A percentile compares a stretch with the other conserved stretches of the same genome.
Conservation (phyloP, 2,329 filamentous ascomycete genomes). For the Clonostachys chloroleuca region DNA sequence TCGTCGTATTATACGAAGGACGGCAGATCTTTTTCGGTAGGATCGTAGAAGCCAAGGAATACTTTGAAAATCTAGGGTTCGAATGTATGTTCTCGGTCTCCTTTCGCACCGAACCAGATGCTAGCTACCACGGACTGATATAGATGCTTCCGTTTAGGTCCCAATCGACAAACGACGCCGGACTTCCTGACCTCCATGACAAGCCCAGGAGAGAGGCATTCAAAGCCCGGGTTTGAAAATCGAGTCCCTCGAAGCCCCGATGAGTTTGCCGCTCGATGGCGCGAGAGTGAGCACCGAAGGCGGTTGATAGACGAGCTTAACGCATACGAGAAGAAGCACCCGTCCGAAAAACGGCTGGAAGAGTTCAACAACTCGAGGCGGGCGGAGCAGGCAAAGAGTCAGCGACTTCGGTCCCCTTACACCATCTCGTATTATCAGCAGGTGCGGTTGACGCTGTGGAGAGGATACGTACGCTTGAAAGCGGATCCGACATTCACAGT, state of each 20-base stretch:
- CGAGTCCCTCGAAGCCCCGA: slow-evolving; percentile 63
- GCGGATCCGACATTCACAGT: slow-evolving; percentile 61
- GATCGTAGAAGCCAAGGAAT: slow-evolving; percentile 51
- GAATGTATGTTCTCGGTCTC: slow-evolving; percentile 35
- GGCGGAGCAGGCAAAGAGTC: slow-evolving; percentile 47
- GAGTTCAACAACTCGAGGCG: slow-evolving; percentile 48
- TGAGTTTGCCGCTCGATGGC: slow-evolving; percentile 55
- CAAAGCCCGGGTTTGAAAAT: slow-evolving; percentile 59
- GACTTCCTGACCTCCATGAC: slow-evolving; percentile 64
- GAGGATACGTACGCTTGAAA: slow-evolving; percentile 58
- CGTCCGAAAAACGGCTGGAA: slow-evolving; percentile 30
- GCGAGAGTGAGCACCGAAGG: slow-evolving; percentile 40
- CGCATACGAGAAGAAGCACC: slow-evolving; percentile 42
- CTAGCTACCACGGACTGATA: too few species aligned
- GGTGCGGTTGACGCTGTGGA: slow-evolving; percentile 48
- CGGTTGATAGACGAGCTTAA: slow-evolving; percentile 59
- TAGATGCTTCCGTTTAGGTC: slow-evolving; percentile 15
- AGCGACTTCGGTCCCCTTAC: slow-evolving; percentile 51
- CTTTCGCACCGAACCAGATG: too few species aligned
- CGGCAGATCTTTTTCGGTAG: slow-evolving; percentile 60
- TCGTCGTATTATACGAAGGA: slow-evolving; percentile 52
- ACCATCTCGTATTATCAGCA: slow-evolving; percentile 72
- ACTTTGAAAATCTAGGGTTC: slow-evolving; percentile 62
- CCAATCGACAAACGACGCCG: slow-evolving; percentile 60
- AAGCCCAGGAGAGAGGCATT: slow-evolving; percentile 64